A percentile compares a stretch with the other conserved stretches of the same genome.
phyloP scores from a whole-genome alignment of 352 stramenopile genomes.

The Phytopythium litorale region DNA sequence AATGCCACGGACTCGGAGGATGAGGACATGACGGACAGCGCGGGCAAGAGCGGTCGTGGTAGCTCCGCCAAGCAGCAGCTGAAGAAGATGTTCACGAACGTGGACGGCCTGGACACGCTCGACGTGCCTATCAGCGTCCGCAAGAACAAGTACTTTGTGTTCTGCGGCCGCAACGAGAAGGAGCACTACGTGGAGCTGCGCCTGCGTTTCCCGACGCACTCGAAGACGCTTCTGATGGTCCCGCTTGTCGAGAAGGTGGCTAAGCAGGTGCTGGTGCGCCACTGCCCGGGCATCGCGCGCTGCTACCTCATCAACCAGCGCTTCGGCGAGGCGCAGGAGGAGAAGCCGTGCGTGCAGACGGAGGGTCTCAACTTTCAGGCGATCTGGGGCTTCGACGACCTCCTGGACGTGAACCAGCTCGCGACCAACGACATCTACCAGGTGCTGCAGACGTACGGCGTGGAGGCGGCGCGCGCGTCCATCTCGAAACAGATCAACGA shows the following conservation, averaged over 20 bases:
- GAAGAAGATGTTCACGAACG: slow-evolving; percentile 33
- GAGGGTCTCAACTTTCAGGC: slow-evolving; percentile 98
- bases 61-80: slow-evolving; percentile 17
- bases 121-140: slow-evolving; percentile 68
- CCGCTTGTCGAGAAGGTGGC: slow-evolving; percentile 85
- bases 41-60: not conserved
- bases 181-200: slow-evolving; percentile 82
- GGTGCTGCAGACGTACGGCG: slow-evolving; percentile 96
- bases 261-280: slow-evolving; percentile 81
- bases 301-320: slow-evolving; percentile 90
- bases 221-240: slow-evolving; percentile 88
- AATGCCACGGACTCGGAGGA: slow-evolving; percentile 20
- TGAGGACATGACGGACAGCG: slow-evolving; percentile 37
- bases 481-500: slow-evolving; percentile 99
- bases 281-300: slow-evolving; percentile 84
- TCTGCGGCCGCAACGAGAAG: slow-evolving; percentile 73
- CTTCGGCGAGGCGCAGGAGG: slow-evolving; percentile 69
- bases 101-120: slow-evolving; percentile 65
- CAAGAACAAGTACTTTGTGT: slow-evolving; percentile 89
- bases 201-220: slow-evolving; percentile 85
- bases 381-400: slow-evolving; percentile 93
- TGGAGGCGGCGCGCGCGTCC: slow-evolving; percentile 96
- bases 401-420: slow-evolving; percentile 94
- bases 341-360: slow-evolving; percentile 88
- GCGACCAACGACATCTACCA: slow-evolving; percentile 98